A percentile compares a stretch with the other conserved stretches of the same genome.
Conservation (phyloP, 768 basidiomycete genomes). For the Calocera viscosa region DNA sequence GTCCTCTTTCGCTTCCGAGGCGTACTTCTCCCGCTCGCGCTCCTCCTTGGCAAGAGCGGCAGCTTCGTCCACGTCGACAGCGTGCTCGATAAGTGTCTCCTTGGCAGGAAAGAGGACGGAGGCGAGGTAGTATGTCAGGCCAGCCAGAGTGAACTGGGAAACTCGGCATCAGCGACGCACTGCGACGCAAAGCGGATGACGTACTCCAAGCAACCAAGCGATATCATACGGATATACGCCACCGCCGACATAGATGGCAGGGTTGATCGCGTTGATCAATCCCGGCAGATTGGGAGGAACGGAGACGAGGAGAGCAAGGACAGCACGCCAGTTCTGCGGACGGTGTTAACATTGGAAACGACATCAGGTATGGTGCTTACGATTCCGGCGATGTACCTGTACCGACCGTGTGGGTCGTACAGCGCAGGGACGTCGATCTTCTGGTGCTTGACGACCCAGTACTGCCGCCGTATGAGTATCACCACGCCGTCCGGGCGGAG, state of each 20-base stretch:
- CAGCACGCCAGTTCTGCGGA: constrained; percentile 70
- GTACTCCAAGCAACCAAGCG: constrained; percentile 63
- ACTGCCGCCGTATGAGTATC: constrained; percentile 31
- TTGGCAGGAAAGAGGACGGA: constrained; percentile 31
- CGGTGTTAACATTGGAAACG: neutral
- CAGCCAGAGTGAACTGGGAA: constrained; percentile 28
- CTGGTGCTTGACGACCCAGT: constrained; percentile 62
- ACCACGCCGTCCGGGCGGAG: neutral
- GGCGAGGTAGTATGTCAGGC: constrained; percentile 27
- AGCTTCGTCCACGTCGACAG: constrained; percentile 18
- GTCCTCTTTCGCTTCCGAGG: neutral
- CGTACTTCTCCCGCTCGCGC: neutral
- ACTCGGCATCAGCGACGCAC: too few species aligned
- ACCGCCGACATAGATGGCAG: constrained; percentile 48
- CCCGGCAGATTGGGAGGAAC: constrained; percentile 66
- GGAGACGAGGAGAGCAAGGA: constrained; percentile 51
- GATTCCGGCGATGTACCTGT: constrained; percentile 62
- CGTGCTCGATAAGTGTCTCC: constrained; percentile 28
- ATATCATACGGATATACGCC: constrained; percentile 50
- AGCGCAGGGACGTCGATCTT: constrained; percentile 72
- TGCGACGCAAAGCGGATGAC: constrained; percentile 26
- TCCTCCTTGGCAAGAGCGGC: constrained; percentile 4
- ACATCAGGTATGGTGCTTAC: constrained; percentile 29
- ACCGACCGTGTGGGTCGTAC: constrained; percentile 68
- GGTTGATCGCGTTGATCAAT: constrained; percentile 60